Conservation (phyloP, 2,329 filamentous ascomycete genomes). For the Alternaria sp. region DNA sequence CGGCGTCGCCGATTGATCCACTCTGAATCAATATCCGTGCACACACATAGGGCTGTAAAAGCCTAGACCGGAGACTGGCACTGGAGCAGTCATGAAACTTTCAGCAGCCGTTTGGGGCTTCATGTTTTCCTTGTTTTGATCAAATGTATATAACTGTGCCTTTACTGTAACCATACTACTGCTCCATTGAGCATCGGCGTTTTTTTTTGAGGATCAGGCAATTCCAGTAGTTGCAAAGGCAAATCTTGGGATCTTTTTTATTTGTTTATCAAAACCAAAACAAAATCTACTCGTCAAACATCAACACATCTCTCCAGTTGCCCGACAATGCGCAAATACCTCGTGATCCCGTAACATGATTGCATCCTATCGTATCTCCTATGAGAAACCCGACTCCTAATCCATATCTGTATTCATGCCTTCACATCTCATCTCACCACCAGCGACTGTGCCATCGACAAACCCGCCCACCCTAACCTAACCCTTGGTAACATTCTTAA, state of each 20-base stretch:
- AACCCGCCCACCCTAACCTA: slow-evolving; percentile 54
- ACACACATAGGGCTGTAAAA: slow-evolving; percentile 9
- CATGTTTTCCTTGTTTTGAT: not conserved
- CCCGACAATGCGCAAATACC: not conserved
- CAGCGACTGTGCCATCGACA: not conserved
- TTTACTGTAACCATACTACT: slow-evolving; percentile 5
- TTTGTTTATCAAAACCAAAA: not conserved
- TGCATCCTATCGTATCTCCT: not conserved
- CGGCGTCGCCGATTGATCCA: slow-evolving; percentile 19
- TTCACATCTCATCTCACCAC: not conserved
- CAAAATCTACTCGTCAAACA: not conserved
- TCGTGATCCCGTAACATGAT: not conserved
- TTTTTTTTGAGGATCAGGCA: not conserved
- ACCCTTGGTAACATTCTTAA: slow-evolving; percentile 59
- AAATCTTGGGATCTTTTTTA: not conserved
- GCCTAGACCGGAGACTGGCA: not conserved
- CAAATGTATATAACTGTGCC: slow-evolving; percentile 3
- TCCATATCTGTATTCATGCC: not conserved
- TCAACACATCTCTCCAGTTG: not conserved
- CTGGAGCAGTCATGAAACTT: not conserved
- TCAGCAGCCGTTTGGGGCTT: not conserved
- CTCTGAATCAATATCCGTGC: slow-evolving; percentile 15
- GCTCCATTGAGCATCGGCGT: not conserved
- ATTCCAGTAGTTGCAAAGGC: not conserved
- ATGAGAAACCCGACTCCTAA: not conserved